phyloP scores from a whole-genome alignment of 2,329 filamentous ascomycete genomes.

The Alternaria longipes region DNA sequence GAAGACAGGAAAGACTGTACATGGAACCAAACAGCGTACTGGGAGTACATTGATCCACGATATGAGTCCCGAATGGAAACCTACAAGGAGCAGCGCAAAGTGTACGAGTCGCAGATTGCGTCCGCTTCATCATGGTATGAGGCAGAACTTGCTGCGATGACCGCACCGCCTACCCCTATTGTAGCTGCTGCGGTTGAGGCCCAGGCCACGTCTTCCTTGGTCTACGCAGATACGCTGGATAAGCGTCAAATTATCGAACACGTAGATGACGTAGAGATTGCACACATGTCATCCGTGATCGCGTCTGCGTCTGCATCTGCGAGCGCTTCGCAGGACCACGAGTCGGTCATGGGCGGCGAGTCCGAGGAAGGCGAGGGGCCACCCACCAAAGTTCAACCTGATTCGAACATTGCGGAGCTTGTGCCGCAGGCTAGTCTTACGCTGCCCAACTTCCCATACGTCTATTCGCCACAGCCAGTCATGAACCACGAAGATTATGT shows the following conservation, averaged over 20 bases:
- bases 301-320: slow-evolving; percentile 12
- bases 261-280: slow-evolving; percentile 32
- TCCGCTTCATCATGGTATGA: slow-evolving; percentile 45
- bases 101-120: slow-evolving; percentile 45
- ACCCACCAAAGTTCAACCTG: slow-evolving; percentile 36
- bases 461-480: slow-evolving; percentile 44
- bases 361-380: slow-evolving; percentile 30
- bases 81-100: slow-evolving; percentile 46
- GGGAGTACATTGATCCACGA: slow-evolving; percentile 50
- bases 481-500: slow-evolving; percentile 49
- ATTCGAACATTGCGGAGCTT: slow-evolving; percentile 20
- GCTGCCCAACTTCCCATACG: slow-evolving; percentile 39
- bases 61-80: slow-evolving; percentile 39
- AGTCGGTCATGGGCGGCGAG: slow-evolving; percentile 31
- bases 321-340: slow-evolving; percentile 14
- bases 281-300: slow-evolving; percentile 19
- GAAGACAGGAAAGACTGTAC: slow-evolving; percentile 53
- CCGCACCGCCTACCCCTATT: slow-evolving; percentile 26
- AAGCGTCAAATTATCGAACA: slow-evolving; percentile 40
- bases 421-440: slow-evolving; percentile 26
- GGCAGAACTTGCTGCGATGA: slow-evolving; percentile 39
- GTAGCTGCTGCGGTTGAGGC: slow-evolving; percentile 17
- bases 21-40: slow-evolving; percentile 59
- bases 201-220: slow-evolving; percentile 28
- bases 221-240: slow-evolving; percentile 34